Base-by-base conservation (phyloP, 2,329 filamentous ascomycete species). In the Xylariaceae sp. region DNA sequence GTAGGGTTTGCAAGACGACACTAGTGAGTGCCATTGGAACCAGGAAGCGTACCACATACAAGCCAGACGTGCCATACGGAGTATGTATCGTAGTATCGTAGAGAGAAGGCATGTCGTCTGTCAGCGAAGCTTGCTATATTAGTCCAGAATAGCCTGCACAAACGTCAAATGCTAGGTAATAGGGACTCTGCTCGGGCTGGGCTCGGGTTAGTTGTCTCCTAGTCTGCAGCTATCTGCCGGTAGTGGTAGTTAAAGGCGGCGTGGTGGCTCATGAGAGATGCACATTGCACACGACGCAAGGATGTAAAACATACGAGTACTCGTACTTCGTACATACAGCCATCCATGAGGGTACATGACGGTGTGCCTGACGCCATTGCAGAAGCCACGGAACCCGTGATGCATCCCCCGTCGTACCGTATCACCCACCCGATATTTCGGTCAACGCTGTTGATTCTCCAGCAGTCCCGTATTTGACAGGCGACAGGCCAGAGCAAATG, bases 361-460 rank as follows among this genome's bases (percentile, higher is more conserved):
- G 53, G 17, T 17, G 48, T 51, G 42, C 48, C 55, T 55, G 52
- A 54, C 44, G 44, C 50, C 7, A 51, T 49, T 9, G 48, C 52
- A 53, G 37, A 54, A 57, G 56, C 30, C 35, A 45, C n/a, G 35
- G 30, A 56, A 53, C 57, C 51, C 62, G 60, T 62, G 62, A 64
- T 39, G 34, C 18, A 59, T 45, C 55, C 55, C 45, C 45, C 55
- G 51, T 35, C 17, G 47, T 55, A 62, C 59, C 48, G 47, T 54
- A 57, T 11, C 44, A 34, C 15, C n/a, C 48, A 48, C 55, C 53
- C 15, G 35, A 44, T 57, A 42, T 42, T 13, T 9, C 9, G 37
- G 9, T 42, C 37, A 42, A 42, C 37, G 37, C 11, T 42, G 37
- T 42, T 13, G 37, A 42, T 42, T 30, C 23, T 30, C 5, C 23